Conservation (phyloP, 495 filamentous ascomycete genomes). For the Xylaria palmicola region DNA sequence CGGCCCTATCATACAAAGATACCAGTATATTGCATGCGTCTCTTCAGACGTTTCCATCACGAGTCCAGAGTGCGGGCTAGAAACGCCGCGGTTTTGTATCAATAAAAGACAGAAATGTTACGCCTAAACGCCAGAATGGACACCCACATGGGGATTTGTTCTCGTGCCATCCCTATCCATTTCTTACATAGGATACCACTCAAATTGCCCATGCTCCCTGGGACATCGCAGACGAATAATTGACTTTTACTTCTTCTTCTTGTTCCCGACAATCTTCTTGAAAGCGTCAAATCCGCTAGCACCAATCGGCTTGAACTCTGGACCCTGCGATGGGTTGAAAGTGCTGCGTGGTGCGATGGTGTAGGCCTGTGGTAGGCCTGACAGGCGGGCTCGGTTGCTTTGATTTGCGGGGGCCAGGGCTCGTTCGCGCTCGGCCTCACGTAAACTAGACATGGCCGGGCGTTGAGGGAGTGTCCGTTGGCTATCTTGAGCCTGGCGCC, state of each 20-base stretch:
- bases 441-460: constrained; percentile 37
- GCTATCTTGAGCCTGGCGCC: constrained; percentile 42
- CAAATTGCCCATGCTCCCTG: no score
- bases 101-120: neutral
- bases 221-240: no score
- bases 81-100: neutral
- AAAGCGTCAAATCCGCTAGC: constrained; percentile 77
- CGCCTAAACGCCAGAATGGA: neutral
- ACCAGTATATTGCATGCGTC: neutral
- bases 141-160: neutral
- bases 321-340: constrained; percentile 41
- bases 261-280: constrained; percentile 74
- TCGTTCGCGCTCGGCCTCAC: constrained; percentile 66
- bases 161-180: neutral
- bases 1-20: neutral
- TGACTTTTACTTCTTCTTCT: constrained; percentile 55
- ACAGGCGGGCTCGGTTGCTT: constrained; percentile 69
- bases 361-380: constrained; percentile 72
- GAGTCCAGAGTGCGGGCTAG: neutral
- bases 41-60: neutral
- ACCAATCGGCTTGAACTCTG: constrained; percentile 61
- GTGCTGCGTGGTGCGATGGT: constrained; percentile 71
- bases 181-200: neutral
- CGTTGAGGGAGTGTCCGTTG: constrained; percentile 48
- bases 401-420: constrained; percentile 66